These are phyloP conservation scores for Boletus reticulatus DNA, from an alignment of 768 basidiomycete species.

Conservation along the genomic window DNA sequence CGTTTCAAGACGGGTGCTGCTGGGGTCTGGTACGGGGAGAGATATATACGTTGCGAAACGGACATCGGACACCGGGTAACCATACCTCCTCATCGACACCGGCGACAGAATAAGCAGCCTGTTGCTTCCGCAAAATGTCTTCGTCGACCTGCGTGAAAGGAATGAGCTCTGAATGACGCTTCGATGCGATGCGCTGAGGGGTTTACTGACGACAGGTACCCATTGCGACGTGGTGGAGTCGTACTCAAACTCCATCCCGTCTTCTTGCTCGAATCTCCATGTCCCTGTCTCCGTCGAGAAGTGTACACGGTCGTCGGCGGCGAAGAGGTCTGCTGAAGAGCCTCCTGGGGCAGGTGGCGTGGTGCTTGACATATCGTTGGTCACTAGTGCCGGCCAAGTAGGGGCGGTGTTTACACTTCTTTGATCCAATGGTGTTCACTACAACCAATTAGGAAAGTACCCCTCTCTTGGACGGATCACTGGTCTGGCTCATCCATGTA, in stretches of 20 bases:
- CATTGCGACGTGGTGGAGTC: slow-evolving; percentile 72
- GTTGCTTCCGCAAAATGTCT: slow-evolving; percentile 82
- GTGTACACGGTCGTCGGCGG: slow-evolving; percentile 77
- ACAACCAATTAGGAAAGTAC: slow-evolving; percentile 11
- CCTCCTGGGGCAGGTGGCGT: slow-evolving; percentile 51
- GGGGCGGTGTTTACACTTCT: slow-evolving; percentile 38
- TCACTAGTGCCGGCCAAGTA: background rate
- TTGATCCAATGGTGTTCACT: slow-evolving; percentile 24
- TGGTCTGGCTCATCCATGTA: slow-evolving; percentile 12
- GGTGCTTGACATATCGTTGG: slow-evolving; percentile 23
- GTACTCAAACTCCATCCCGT: slow-evolving; percentile 90
- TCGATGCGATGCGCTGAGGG: background rate
- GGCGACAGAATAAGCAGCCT: slow-evolving; percentile 88
- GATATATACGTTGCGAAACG: slow-evolving; percentile 24
- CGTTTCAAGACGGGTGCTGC: slow-evolving; percentile 84
- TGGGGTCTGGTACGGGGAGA: slow-evolving; percentile 56
- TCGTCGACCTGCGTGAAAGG: slow-evolving; percentile 68
- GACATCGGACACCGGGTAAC: slow-evolving; percentile 19
- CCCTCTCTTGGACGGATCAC: background rate
- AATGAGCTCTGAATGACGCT: background rate
- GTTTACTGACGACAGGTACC: slow-evolving; percentile 73
- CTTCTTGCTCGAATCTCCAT: slow-evolving; percentile 89
- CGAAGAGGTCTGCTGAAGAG: slow-evolving; percentile 61
- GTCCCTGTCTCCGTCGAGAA: slow-evolving; percentile 71
- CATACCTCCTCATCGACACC: slow-evolving; percentile 94